Base-by-base conservation (phyloP, 2,329 filamentous ascomycete species). In the Penicillium sp. region DNA sequence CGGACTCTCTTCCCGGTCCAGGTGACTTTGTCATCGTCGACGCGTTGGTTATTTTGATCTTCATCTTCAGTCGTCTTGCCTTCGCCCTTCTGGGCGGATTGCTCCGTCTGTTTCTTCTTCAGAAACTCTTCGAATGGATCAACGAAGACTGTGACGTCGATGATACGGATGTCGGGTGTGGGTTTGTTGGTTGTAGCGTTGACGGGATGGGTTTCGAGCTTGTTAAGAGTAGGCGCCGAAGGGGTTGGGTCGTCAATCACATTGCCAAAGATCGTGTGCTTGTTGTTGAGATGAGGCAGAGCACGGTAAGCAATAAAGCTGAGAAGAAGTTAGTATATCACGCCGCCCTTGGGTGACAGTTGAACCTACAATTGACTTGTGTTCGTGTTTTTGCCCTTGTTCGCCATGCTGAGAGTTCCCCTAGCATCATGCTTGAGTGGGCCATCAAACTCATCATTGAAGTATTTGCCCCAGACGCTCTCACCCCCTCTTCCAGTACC, bases 311-410 rank as follows among this genome's bases (percentile, higher is more conserved):
- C 91, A 73, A 99, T 91, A 82, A 98, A 99, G 77, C 79, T 81
- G 63, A 26, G 52, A 51, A n/a, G 21, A 17, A 38, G 52, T 57
- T 38, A 50, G 58, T 48, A 21, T 21, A 30, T 7, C 21, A 47
- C 11, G 49, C 13, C 30, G 13, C 41, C n/a, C 26, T n/a, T 26
- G 23, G 17, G 17, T 17, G 29, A 46, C 52, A 13, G 6, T 11
- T 17, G 46, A 30, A 75, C 79, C 73, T 65, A 81, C 79, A 90
- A 99, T 77, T 99, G 95, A 69, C 88, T 92, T 8, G 91, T 95
- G 78, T 99, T 99, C 23, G 94, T 98, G 73, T 97, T 94, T 74
- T 97, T 97, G 62, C 95, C 95, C 75, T 99, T 99, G 78, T 99
- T 99, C 46, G 95, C 95, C 95, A 99, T 99, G 68, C 90, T 93